Evolutionary conservation across 2,329 filamentous ascomycete genomes (phyloP).

Genomic region (Colletotrichum sublineola): DNA sequence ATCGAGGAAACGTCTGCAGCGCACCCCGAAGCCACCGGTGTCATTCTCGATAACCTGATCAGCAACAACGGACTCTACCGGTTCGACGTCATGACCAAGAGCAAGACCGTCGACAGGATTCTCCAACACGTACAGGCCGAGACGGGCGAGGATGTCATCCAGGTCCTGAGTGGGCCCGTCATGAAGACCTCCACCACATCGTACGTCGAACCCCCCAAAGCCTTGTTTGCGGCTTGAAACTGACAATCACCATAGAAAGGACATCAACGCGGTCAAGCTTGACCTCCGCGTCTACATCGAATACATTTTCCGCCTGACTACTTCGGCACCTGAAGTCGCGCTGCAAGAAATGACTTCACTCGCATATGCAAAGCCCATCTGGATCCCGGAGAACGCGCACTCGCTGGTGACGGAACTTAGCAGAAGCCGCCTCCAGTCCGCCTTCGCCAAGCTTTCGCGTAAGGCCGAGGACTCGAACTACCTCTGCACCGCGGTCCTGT

Average conservation of each 20-base stretch:
- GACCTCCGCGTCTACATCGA: conserved; percentile 65
- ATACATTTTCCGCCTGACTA: conserved; percentile 67
- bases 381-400: conserved; percentile 42
- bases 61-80: conserved; percentile 78
- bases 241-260: conserved; percentile 49
- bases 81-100: conserved; percentile 89
- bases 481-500: conserved; percentile 67
- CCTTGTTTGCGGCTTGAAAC: conserved; percentile 47
- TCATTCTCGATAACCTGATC: conserved; percentile 77
- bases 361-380: conserved; percentile 65
- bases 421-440: conserved; percentile 68
- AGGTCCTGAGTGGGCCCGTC: conserved; percentile 52
- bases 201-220: conserved; percentile 46
- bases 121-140: conserved; percentile 70
- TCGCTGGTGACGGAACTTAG: conserved; percentile 62
- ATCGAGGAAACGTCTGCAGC: conserved; percentile 75
- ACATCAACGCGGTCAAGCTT: conserved; percentile 53
- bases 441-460: conserved; percentile 69
- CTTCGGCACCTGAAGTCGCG: conserved; percentile 53
- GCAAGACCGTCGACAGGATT: conserved; percentile 84
- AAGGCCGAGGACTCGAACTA: conserved; percentile 65
- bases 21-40: conserved; percentile 69
- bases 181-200: conserved; percentile 44
- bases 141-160: conserved; percentile 67
- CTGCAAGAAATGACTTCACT: conserved; percentile 67